Base-by-base conservation (phyloP, 192 early-diverging fungal species). In the Anaeromyces robustus region DNA sequence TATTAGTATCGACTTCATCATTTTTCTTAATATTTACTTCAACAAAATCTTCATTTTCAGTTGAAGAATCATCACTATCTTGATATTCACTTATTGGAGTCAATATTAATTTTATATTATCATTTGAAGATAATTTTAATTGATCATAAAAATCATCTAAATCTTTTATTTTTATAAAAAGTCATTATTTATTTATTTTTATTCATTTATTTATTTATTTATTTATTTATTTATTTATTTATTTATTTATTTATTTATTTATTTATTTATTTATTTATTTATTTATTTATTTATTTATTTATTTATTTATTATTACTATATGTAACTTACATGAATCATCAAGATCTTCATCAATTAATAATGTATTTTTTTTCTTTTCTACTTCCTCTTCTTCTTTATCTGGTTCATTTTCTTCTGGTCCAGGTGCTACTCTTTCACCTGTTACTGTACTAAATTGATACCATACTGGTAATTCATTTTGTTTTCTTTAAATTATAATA, bases 391-490 rank as follows among this genome's bases (percentile, higher is more conserved):
- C 43, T 52, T 52, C 43, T 34, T 34, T 34, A 52, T 52, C 43
- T 16, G 43, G 43, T 22, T 52, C 43, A 52, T 52, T 22, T 52
- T 52, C 43, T 52, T 52, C 43, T 4, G 43, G 43, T 52, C 43
- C 43, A 4, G 29, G 29, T 3, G 78, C 79, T 29, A 80, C 31
- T 18, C 79, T 41, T 32, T 80, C 79, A 18, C 79, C 79, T 5
- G 79, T 80, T 29, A 80, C 79, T 5, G 79, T 80, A 80, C 79
- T 80, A 77, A 32, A 80, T 26, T 80, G 79, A 37, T 80, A 77
- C 79, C 79, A 80, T 29, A 28, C 28, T 17, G 79, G 79, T 30
- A 80, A 77, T 30, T 80, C 79, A 29, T 80, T 41, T 30, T 30
- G 29, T 32, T 30, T 80, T 41, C 79, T 80, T 16, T 52, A 18